phyloP scores from a whole-genome alignment of 345 rosid genomes.

The Lepidium sativum region DNA sequence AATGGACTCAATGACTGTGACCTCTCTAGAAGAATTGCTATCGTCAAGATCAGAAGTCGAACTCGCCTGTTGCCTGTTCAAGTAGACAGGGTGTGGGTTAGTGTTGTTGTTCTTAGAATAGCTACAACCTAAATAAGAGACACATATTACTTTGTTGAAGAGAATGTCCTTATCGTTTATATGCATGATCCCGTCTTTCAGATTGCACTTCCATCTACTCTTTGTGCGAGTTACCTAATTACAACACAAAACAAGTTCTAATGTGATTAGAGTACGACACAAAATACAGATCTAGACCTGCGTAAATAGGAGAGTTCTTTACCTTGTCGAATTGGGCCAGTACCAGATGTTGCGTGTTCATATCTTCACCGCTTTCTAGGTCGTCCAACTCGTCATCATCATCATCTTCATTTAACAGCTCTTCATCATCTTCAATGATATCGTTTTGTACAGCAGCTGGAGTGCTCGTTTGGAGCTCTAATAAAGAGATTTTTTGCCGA shows the following conservation, averaged over 20 bases:
- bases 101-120: background rate
- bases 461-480: slow-evolving; percentile 74
- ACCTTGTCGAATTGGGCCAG: slow-evolving; percentile 99
- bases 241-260: slow-evolving; percentile 6
- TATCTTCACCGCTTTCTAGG: slow-evolving; percentile 78
- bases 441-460: slow-evolving; percentile 49
- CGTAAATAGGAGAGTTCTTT: background rate
- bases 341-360: slow-evolving; percentile 91
- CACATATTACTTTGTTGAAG: slow-evolving; percentile 63
- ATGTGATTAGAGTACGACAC: background rate
- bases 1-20: slow-evolving; percentile 12
- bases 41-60: slow-evolving; percentile 57
- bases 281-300: background rate
- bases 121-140: background rate
- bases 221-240: slow-evolving; percentile 87
- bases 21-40: slow-evolving; percentile 6
- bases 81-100: background rate
- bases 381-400: slow-evolving; percentile 70
- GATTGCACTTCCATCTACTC: slow-evolving; percentile 90
- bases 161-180: slow-evolving; percentile 91
- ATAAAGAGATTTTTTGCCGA: slow-evolving; percentile 9
- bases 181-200: slow-evolving; percentile 98
- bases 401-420: slow-evolving; percentile 86
- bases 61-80: slow-evolving; percentile 87
- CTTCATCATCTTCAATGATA: slow-evolving; percentile 73